Conservation (phyloP, 2,329 filamentous ascomycete species). For the Dothistroma septosporum region DNA sequence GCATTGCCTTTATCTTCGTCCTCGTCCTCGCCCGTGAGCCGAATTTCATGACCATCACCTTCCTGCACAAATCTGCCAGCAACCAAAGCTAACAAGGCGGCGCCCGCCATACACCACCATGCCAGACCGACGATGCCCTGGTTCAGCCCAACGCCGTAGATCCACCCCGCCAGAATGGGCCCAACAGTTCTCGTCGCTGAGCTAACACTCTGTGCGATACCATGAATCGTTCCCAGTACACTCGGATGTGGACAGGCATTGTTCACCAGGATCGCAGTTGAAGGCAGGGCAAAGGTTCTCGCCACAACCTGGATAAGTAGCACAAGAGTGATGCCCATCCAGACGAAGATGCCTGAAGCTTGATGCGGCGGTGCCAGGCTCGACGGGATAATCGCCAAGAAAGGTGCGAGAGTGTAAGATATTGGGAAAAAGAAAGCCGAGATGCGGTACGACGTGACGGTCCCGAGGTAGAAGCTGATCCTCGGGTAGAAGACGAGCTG, state of each 20-base stretch:
- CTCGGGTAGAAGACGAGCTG: constrained; percentile 46
- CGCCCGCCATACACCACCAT: constrained; percentile 54
- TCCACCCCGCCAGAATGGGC: constrained; percentile 51
- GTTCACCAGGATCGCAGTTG: constrained; percentile 56
- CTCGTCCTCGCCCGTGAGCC: constrained; percentile 46
- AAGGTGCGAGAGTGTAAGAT: constrained; percentile 43
- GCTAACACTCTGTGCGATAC: constrained; percentile 54
- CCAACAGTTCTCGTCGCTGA: constrained; percentile 54
- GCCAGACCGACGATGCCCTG: constrained; percentile 53
- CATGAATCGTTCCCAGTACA: constrained; percentile 56
- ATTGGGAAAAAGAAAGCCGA: constrained; percentile 45
- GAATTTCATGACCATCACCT: constrained; percentile 59
- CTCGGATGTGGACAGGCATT: constrained; percentile 56
- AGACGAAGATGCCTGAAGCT: constrained; percentile 40
- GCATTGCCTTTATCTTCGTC: constrained; percentile 6
- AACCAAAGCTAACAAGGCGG: constrained; percentile 54
- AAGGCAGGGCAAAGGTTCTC: constrained; percentile 53
- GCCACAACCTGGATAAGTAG: constrained; percentile 45
- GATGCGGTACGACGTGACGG: constrained; percentile 39
- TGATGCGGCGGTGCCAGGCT: constrained; percentile 37
- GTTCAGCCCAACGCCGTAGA: constrained; percentile 50
- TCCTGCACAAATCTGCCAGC: constrained; percentile 59
- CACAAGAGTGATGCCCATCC: constrained; percentile 41
- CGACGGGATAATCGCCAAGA: constrained; percentile 42
- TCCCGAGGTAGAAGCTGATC: constrained; percentile 41